Conservation (phyloP, 1,284 basidiomycete genomes). For the Trametes pubescens region DNA sequence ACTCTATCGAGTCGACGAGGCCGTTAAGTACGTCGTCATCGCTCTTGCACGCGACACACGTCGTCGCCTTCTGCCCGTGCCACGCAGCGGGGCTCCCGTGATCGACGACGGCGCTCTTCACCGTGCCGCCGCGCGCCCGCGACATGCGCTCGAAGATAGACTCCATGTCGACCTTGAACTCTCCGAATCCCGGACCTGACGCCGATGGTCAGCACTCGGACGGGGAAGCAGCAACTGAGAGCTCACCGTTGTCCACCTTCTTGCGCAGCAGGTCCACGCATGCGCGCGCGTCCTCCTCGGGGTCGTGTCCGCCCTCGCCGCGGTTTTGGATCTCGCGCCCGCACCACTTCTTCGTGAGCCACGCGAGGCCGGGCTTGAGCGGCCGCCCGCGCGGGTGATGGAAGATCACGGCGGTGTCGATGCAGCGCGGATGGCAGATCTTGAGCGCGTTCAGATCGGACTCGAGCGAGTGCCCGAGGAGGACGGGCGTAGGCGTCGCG, state of each 20-base stretch:
- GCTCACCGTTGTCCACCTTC: conserved; percentile 77
- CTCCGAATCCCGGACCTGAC: conserved; percentile 80
- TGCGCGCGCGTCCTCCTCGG: conserved; percentile 90
- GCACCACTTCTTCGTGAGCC: conserved; percentile 92
- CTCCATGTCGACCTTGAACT: conserved; percentile 85
- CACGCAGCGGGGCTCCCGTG: conserved; percentile 83
- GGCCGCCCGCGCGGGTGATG: conserved; percentile 91
- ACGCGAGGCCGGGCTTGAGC: conserved; percentile 90
- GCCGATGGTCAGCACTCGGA: background rate
- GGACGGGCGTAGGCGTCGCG: conserved; percentile 72
- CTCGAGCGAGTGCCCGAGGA: conserved; percentile 94
- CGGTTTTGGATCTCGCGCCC: conserved; percentile 84
- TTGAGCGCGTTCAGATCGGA: conserved; percentile 88
- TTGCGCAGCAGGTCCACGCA: conserved; percentile 84
- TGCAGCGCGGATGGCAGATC: conserved; percentile 83
- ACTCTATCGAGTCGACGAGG: conserved; percentile 64
- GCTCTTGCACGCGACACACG: conserved; percentile 71
- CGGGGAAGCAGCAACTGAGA: too few relatives aligned
- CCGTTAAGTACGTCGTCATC: conserved; percentile 82
- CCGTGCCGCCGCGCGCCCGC: conserved; percentile 50
- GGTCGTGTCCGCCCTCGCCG: conserved; percentile 86
- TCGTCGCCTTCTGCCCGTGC: conserved; percentile 85
- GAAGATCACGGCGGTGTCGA: conserved; percentile 89
- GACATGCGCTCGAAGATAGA: conserved; percentile 86
- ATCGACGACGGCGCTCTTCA: conserved; percentile 81